Evolutionary conservation across 495 filamentous ascomycete species (phyloP), one percentile per base, ranked within the genome.

Genomic region (Jackrogersella minutella): DNA sequence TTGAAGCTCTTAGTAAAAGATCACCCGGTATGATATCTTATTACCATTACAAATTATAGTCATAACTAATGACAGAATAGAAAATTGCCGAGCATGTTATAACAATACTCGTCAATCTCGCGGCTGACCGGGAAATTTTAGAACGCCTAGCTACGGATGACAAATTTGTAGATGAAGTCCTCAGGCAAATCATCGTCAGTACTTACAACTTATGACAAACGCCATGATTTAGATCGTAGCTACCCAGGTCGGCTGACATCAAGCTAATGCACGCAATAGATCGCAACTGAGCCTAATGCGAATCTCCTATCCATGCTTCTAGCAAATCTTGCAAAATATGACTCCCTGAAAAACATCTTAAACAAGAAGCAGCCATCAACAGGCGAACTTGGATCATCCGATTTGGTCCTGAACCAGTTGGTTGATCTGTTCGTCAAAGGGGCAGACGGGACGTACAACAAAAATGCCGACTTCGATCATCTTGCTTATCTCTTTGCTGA

Each of bases 381-480:
- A 5, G 76, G 78, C 19, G 82, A 82, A 13, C 81, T 85, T 21
- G 79, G 89, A 17, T 93, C 93, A 2, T 89, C 90, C 3, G 81
- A 87, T 28, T 80, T 86, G 39, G 90, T 90, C 10, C 86, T 97
- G 50, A 92, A 97, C 74, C 96, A 98, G 73, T 79, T 98, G 16
- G 88, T 98, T 69, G 95, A 97, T 74, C 89, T 94, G 70, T 99
- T 98, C 73, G 96, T 98, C 57, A 93, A 92, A 77, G 93, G 93
- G 10, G 87, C 90, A 2, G 88, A 91, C 57, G 90, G 88, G 0
- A 78, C 80, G 2, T 91, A 93, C 72, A 99, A 98, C 79, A 88
- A 91, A 69, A 58, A 90, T n/a, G 92, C 93, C 66, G 86, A 91
- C 73, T 98, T 85, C 74, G 93, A 99, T 77, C 97, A 97, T 74